Base-by-base conservation (phyloP, 306 rosid genomes). In the Begonia fuchsioides region DNA sequence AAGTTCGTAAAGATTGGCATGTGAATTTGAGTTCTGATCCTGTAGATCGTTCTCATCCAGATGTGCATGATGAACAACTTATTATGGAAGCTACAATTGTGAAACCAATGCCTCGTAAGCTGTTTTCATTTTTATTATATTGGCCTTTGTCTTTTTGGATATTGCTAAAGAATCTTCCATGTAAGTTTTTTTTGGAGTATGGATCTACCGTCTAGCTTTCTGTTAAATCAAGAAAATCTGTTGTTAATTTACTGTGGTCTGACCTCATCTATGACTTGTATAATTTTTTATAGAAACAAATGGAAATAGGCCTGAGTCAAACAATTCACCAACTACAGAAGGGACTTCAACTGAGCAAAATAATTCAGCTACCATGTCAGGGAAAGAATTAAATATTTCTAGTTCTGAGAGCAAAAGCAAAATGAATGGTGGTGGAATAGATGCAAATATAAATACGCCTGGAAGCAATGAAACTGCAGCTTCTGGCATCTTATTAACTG, bases 41-140 rank as follows among this genome's bases (percentile, higher is more conserved):
- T 1, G 85, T 77, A 68, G 98, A 92, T 54, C 94, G 94, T 39
- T 73, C 86, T 39, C 94, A 79, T 69, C 94, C 98, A 15, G 94
- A 92, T 75, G 94, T 92, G 61, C 61, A 66, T 2, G 98, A 92
- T 63, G 86, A 82, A 8, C 80, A 59, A 57, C 69, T 92, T 65
- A 64, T 77, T 55, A 48, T 32, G 68, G 87, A 85, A 32, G 82
- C 97, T 17, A 58, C 69, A 43, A 61, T 62, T 8, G 35, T 38
- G 53, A 73, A 75, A 39, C 57, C 80, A 53, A 17, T 39, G 14
- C 59, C 69, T 43, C 64, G 98, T 92, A 72, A 75, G 94, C 66
- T 53, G 55, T 47, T n/a, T 68, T 38, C 19, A 17, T 26, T 26
- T 26, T 26, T 26, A 5, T 26, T 26, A 26, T 2, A 26, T 26